These are phyloP conservation scores for Globisporangium nodosum DNA, from an alignment of 352 stramenopile species.

Conservation along the genomic window DNA sequence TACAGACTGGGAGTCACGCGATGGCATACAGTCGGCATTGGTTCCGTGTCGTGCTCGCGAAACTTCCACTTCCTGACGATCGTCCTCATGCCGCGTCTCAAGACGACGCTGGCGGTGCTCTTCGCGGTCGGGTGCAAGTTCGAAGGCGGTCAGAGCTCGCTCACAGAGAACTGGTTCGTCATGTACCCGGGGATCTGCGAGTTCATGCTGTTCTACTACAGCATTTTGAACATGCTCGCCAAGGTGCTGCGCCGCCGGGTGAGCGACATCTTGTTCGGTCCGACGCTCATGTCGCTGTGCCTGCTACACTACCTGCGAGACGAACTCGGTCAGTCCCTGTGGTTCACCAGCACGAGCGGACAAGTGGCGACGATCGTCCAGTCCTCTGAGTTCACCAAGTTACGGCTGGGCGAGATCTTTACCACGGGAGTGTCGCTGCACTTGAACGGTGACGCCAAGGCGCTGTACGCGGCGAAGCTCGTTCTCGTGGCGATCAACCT, in stretches of 20 bases:
- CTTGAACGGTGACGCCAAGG: conserved; percentile 11
- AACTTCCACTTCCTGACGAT: conserved; percentile 20
- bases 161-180: conserved; percentile 20
- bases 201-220: conserved; percentile 21
- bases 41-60: conserved; percentile 12
- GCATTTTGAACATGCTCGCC: conserved; percentile 19
- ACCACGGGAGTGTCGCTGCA: conserved; percentile 3
- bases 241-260: conserved; percentile 14
- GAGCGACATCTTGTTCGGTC: conserved; percentile 18
- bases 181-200: conserved; percentile 21
- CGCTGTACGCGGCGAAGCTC: conserved; percentile 10
- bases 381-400: conserved; percentile 10
- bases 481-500: conserved; percentile 8
- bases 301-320: conserved; percentile 18
- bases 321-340: neutral
- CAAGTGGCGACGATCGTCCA: neutral
- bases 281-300: conserved; percentile 15
- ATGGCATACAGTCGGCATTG: conserved; percentile 13
- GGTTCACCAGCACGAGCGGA: conserved; percentile 7
- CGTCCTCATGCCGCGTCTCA: conserved; percentile 14
- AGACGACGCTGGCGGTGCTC: conserved; percentile 15
- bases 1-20: conserved; percentile 3
- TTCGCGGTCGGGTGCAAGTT: conserved; percentile 14
- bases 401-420: conserved; percentile 7
- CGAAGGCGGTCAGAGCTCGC: conserved; percentile 11